Conservation (phyloP, 768 basidiomycete genomes). For the Mycena venus region DNA sequence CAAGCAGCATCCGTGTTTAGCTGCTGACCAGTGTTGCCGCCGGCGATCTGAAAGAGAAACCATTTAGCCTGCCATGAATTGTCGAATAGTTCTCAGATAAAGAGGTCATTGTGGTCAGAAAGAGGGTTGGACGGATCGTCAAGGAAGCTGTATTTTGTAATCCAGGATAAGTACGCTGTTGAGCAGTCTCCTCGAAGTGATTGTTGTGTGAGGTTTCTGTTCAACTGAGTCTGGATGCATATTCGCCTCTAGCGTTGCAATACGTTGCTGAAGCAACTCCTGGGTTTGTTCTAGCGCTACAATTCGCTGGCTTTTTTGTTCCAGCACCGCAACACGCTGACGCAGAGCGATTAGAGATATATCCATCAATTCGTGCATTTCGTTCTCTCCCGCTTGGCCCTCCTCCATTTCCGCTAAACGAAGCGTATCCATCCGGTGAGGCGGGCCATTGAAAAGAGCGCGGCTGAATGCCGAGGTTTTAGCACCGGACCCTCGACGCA, state of each 20-base stretch:
- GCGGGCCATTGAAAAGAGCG: neutral
- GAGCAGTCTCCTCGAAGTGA: neutral
- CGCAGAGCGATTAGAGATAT: neutral
- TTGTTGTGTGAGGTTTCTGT: neutral
- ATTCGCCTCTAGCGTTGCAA: neutral
- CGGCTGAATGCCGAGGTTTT: neutral
- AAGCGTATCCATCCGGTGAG: neutral
- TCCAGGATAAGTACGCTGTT: neutral
- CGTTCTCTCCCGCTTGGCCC: neutral
- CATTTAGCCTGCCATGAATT: conserved; percentile 12
- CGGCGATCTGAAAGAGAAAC: conserved; percentile 29
- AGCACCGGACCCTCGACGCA: neutral
- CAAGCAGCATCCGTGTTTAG: conserved; percentile 31
- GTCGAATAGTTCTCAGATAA: conserved; percentile 8
- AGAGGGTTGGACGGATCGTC: conserved; percentile 27
- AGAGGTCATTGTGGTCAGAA: neutral
- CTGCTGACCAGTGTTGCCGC: neutral
- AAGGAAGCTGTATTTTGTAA: conserved; percentile 42
- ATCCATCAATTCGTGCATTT: neutral
- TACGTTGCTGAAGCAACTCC: neutral
- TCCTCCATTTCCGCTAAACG: neutral
- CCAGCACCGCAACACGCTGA: neutral
- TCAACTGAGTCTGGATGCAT: neutral
- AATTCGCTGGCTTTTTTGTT: neutral
- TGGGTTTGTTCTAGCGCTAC: neutral